A percentile compares a stretch with the other conserved stretches of the same genome.
Evolutionary conservation across 148 eudicot genomes (phyloP).

Genomic region (Vaccinium corymbosum): DNA sequence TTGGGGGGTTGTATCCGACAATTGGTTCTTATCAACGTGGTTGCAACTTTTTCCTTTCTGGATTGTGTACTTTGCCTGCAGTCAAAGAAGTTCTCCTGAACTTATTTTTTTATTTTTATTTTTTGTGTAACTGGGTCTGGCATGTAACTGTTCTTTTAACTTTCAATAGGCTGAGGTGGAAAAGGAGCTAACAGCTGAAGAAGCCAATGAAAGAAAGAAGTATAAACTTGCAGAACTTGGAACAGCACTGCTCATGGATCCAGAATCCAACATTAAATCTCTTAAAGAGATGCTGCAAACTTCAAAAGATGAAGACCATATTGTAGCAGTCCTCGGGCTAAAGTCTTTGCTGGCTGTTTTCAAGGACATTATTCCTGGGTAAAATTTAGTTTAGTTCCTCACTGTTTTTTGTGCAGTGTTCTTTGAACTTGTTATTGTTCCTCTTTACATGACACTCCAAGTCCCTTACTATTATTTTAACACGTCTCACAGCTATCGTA

Average conservation of each 20-base stretch:
- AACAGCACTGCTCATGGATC: constrained; percentile 71
- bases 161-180: constrained; percentile 72
- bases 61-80: neutral
- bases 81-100: neutral
- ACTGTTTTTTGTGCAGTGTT: neutral
- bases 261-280: constrained; percentile 68
- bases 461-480: constrained; percentile 11
- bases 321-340: constrained; percentile 56
- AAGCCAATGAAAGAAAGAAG: constrained; percentile 58
- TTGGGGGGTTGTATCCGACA: neutral
- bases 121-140: neutral
- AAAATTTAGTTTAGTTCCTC: constrained; percentile 15
- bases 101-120: neutral
- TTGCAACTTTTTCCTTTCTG: neutral
- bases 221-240: constrained; percentile 84
- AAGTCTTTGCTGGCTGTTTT: constrained; percentile 79
- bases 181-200: constrained; percentile 70
- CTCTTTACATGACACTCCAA: constrained; percentile 9
- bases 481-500: constrained; percentile 60
- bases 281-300: constrained; percentile 73
- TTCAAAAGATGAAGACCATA: constrained; percentile 60
- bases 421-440: neutral
- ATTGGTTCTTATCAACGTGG: neutral
- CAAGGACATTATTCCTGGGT: constrained; percentile 96
- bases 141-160: neutral